Evolutionary conservation across 495 filamentous ascomycete species (phyloP).

Genomic region (Penicillium maclennaniae): DNA sequence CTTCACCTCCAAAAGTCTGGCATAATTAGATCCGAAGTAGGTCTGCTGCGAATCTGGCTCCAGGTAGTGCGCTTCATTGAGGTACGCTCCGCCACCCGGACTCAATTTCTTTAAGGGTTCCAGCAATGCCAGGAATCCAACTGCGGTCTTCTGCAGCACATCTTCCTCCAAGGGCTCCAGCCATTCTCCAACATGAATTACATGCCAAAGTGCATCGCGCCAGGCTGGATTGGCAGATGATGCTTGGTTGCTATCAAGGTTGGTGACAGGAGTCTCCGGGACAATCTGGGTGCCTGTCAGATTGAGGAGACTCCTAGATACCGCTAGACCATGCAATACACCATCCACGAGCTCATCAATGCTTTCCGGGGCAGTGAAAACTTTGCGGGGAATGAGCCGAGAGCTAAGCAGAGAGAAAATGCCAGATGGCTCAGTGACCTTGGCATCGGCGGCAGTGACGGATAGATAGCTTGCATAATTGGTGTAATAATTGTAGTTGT

Average conservation of each 20-base stretch:
- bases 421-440: constrained; percentile 12
- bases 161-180: constrained; percentile 88
- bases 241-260: constrained; percentile 3
- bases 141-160: constrained; percentile 75
- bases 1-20: constrained; percentile 42
- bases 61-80: constrained; percentile 38
- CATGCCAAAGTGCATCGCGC: constrained; percentile 21
- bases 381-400: constrained; percentile 17
- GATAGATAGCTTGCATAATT: constrained; percentile 13
- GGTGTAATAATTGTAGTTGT: constrained; percentile 9
- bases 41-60: constrained; percentile 56
- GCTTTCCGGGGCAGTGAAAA: constrained; percentile 20
- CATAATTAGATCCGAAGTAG: constrained; percentile 54
- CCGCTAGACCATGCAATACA: constrained; percentile 7
- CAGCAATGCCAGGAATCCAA: constrained; percentile 1
- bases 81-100: constrained; percentile 17
- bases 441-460: constrained; percentile 9
- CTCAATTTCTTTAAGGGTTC: constrained; percentile 18
- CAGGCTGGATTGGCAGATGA: constrained; percentile 15
- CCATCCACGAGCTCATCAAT: constrained; percentile 13
- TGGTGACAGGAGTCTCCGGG: constrained; percentile 12
- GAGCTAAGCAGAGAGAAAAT: constrained; percentile 19
- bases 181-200: constrained; percentile 30
- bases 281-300: constrained; percentile 12
- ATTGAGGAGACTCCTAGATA: constrained; percentile 2